phyloP scores from a whole-genome alignment of 345 rosid genomes.

The Draba incana region DNA sequence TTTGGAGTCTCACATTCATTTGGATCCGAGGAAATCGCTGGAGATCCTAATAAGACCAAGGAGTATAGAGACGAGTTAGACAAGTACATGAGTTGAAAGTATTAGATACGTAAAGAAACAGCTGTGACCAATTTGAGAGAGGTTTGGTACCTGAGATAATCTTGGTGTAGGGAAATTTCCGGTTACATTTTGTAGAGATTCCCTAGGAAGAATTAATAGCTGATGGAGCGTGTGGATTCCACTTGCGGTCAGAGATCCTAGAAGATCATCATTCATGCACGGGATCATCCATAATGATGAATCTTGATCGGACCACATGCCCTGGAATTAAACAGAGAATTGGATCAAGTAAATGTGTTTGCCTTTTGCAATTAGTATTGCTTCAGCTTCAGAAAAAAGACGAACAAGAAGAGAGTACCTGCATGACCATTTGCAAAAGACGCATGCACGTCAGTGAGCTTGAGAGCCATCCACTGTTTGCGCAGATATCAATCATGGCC shows the following conservation, averaged over 20 bases:
- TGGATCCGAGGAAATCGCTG: slow-evolving; percentile 70
- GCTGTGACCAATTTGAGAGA: slow-evolving; percentile 1
- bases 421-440: slow-evolving; percentile 98
- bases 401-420: slow-evolving; percentile 53
- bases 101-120: slow-evolving; percentile 1
- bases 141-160: slow-evolving; percentile 65
- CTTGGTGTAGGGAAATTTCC: slow-evolving; percentile 58
- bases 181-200: slow-evolving; percentile 54
- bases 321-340: slow-evolving; percentile 47
- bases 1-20: slow-evolving; percentile 66
- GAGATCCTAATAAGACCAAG: slow-evolving; percentile 62
- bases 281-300: slow-evolving; percentile 87
- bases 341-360: slow-evolving; percentile 13
- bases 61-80: slow-evolving; percentile 11
- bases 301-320: slow-evolving; percentile 83
- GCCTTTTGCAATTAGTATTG: background rate
- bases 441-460: slow-evolving; percentile 94
- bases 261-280: slow-evolving; percentile 78
- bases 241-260: slow-evolving; percentile 46
- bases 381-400: background rate
- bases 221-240: slow-evolving; percentile 73
- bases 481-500: slow-evolving; percentile 98
- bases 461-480: slow-evolving; percentile 97
- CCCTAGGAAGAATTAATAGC: slow-evolving; percentile 67
- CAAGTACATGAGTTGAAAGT: slow-evolving; percentile 1